Evolutionary conservation across 345 rosid genomes (phyloP).

Genomic region (Hibiscus mutabilis): DNA sequence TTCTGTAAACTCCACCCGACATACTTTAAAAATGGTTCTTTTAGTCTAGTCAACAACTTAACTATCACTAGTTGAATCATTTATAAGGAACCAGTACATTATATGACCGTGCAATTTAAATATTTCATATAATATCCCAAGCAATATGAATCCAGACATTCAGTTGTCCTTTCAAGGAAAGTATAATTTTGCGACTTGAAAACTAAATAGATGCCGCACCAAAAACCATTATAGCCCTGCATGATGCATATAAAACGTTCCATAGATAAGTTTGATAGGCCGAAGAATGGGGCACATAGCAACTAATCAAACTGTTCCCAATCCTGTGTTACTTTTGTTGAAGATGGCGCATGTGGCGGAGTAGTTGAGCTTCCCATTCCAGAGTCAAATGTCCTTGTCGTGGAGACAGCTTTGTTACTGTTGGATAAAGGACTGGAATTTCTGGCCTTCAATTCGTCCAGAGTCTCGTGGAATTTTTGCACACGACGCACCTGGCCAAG

Average conservation of each 20-base stretch:
- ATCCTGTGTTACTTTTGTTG: slow-evolving; percentile 47
- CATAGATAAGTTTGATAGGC: slow-evolving; percentile 2
- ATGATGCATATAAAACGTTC: neutral
- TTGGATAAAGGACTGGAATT: slow-evolving; percentile 49
- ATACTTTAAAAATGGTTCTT: neutral
- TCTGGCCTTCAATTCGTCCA: slow-evolving; percentile 62
- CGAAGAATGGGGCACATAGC: slow-evolving; percentile 9
- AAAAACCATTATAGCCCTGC: neutral
- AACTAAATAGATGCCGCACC: neutral
- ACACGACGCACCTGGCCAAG: slow-evolving; percentile 60
- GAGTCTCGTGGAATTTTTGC: slow-evolving; percentile 61
- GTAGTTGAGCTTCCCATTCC: slow-evolving; percentile 68
- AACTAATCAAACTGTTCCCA: slow-evolving; percentile 74
- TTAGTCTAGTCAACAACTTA: neutral
- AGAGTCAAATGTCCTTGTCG: slow-evolving; percentile 59
- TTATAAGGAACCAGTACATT: neutral
- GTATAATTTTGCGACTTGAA: neutral
- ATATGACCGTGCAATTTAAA: neutral
- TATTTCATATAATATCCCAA: neutral
- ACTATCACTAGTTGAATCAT: neutral
- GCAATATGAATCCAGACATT: neutral
- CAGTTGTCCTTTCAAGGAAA: neutral
- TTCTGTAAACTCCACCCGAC: neutral
- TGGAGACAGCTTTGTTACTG: slow-evolving; percentile 34
- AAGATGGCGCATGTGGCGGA: slow-evolving; percentile 44